phyloP scores from a whole-genome alignment of 306 rosid genomes.

The Trifolium pratense region DNA sequence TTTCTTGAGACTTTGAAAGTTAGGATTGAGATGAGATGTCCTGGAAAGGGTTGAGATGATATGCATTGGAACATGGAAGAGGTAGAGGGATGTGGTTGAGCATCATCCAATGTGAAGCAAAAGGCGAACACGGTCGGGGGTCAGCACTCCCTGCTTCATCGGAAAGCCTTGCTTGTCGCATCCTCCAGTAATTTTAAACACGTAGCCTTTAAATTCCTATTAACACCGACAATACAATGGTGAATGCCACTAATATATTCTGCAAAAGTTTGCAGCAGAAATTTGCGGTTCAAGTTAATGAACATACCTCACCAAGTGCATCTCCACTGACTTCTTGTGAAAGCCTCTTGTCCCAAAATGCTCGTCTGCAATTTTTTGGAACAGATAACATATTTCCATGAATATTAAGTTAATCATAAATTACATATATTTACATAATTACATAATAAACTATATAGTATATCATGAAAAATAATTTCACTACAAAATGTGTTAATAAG shows the following conservation, averaged over 20 bases:
- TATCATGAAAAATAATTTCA: neutral
- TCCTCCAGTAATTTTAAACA: conserved; percentile 54
- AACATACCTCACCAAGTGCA: conserved; percentile 51
- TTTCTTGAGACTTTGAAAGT: too few relatives aligned
- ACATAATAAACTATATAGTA: neutral
- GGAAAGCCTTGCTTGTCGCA: conserved; percentile 60
- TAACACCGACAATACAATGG: neutral
- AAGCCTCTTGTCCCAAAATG: conserved; percentile 55
- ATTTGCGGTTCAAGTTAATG: neutral
- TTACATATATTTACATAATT: too few relatives aligned
- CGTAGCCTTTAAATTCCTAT: conserved; percentile 54
- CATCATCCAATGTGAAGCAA: conserved; percentile 51
- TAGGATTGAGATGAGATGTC: too few relatives aligned
- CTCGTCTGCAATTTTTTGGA: conserved; percentile 34
- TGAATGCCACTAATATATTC: neutral
- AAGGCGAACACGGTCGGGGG: conserved; percentile 56
- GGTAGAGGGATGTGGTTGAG: too few relatives aligned
- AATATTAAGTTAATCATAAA: neutral
- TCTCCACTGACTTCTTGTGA: conserved; percentile 55
- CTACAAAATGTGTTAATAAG: neutral
- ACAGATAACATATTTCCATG: neutral
- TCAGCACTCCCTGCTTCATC: conserved; percentile 57
- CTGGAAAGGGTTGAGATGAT: too few relatives aligned
- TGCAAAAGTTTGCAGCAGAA: neutral
- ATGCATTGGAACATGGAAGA: too few relatives aligned